Conservation (phyloP, 139 green algal species). For the Nannochloris sp. region DNA sequence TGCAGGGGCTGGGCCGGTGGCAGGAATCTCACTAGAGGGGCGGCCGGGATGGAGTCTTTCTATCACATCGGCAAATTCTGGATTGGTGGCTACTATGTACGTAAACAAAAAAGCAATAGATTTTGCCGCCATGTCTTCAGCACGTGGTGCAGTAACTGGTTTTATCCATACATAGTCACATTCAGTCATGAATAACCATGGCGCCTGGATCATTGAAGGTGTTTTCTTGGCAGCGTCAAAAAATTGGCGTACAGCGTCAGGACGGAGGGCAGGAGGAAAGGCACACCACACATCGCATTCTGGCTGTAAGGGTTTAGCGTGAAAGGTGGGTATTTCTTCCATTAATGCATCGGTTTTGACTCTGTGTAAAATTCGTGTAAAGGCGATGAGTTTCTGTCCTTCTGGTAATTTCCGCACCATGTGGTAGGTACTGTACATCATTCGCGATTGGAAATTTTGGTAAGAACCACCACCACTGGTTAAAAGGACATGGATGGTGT, state of each 20-base stretch:
- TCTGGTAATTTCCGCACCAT: slow-evolving; percentile 56
- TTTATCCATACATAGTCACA: slow-evolving; percentile 77
- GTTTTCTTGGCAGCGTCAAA: slow-evolving; percentile 50
- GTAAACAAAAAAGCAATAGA: slow-evolving; percentile 59
- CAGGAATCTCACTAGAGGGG: slow-evolving; percentile 25
- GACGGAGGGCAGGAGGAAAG: slow-evolving; percentile 77
- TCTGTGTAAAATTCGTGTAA: slow-evolving; percentile 84
- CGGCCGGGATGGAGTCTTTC: slow-evolving; percentile 38
- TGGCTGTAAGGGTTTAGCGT: slow-evolving; percentile 40
- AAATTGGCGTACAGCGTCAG: slow-evolving; percentile 74
- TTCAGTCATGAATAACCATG: slow-evolving; percentile 81
- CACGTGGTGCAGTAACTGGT: slow-evolving; percentile 31
- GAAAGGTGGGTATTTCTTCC: slow-evolving; percentile 51
- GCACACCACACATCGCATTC: slow-evolving; percentile 62
- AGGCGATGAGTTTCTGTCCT: slow-evolving; percentile 65
- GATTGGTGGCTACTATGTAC: slow-evolving; percentile 53
- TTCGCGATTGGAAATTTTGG: slow-evolving; percentile 76
- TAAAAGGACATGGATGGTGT: slow-evolving; percentile 66
- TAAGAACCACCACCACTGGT: slow-evolving; percentile 82
- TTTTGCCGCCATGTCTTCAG: slow-evolving; percentile 26
- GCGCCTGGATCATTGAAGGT: slow-evolving; percentile 32
- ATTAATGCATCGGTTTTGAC: slow-evolving; percentile 59
- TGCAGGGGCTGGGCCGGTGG: slow-evolving; percentile 33
- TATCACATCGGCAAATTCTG: slow-evolving; percentile 27
- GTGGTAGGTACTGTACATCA: slow-evolving; percentile 75